Evolutionary conservation across 2,329 filamentous ascomycete genomes (phyloP).

Genomic region (Colletotrichum lini): DNA sequence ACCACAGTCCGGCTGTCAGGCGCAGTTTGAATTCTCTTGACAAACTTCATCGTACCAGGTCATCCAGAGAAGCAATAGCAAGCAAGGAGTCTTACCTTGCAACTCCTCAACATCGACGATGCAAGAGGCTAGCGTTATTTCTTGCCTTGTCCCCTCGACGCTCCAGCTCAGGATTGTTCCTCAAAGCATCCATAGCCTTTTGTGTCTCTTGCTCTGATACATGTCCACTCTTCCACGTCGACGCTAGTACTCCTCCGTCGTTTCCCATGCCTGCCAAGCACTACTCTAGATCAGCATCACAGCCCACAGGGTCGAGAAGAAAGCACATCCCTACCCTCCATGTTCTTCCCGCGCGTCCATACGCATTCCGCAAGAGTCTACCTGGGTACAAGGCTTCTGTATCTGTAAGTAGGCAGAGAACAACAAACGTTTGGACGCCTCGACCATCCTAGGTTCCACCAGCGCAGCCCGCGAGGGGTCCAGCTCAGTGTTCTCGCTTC

Average conservation of each 20-base stretch:
- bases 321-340: constrained; percentile 20
- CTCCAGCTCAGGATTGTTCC: neutral
- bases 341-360: constrained; percentile 8
- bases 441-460: constrained; percentile 16
- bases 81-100: neutral
- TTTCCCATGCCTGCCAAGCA: constrained; percentile 28
- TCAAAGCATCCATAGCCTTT: constrained; percentile 15
- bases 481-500: neutral
- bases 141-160: constrained; percentile 11
- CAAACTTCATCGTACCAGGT: neutral
- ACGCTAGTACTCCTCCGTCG: constrained; percentile 34
- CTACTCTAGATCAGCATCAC: constrained; percentile 26
- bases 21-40: neutral
- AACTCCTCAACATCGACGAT: neutral
- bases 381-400: too few species aligned
- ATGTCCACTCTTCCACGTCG: constrained; percentile 13
- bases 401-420: neutral
- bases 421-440: constrained; percentile 19
- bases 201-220: constrained; percentile 37
- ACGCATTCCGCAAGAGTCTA: constrained; percentile 4
- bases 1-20: neutral
- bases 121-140: constrained; percentile 13
- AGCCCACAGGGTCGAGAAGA: constrained; percentile 16
- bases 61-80: neutral
- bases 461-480: neutral